Evolutionary conservation across 768 basidiomycete genomes (phyloP).

Genomic region (Leccinum boreale): DNA sequence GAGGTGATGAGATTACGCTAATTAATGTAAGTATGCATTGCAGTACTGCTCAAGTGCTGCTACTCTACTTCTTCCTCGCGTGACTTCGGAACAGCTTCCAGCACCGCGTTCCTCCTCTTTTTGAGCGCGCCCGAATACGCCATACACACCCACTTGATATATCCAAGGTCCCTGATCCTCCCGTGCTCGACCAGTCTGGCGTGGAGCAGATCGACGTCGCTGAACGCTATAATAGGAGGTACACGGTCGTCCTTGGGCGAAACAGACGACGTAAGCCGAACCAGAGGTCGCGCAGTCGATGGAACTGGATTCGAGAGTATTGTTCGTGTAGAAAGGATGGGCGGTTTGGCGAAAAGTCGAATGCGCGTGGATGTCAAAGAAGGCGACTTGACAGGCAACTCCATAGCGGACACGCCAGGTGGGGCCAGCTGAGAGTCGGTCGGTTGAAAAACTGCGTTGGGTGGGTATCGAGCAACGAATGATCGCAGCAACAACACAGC

Average conservation of each 20-base stretch:
- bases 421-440: constrained; percentile 6
- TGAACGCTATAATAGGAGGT: constrained; percentile 74
- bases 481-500: constrained; percentile 55
- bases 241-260: constrained; percentile 74
- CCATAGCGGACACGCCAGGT: not conserved
- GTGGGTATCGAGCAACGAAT: constrained; percentile 67
- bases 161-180: constrained; percentile 50
- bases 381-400: not conserved
- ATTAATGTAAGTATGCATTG: too few relatives aligned
- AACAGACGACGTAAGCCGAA: constrained; percentile 58
- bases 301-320: constrained; percentile 36
- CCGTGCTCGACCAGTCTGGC: constrained; percentile 56
- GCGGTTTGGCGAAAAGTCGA: constrained; percentile 38
- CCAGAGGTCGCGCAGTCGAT: constrained; percentile 50
- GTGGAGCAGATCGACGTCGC: constrained; percentile 77
- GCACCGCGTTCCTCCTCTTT: constrained; percentile 48
- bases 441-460: constrained; percentile 43
- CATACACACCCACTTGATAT: constrained; percentile 70
- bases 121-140: constrained; percentile 69
- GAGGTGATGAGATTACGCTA: too few relatives aligned
- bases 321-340: constrained; percentile 57
- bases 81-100: constrained; percentile 13
- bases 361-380: constrained; percentile 5
- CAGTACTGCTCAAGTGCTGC: too few relatives aligned
- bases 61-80: constrained; percentile 1